Conservation (phyloP, 768 basidiomycete species). For the Leccinum subgranulosum region DNA sequence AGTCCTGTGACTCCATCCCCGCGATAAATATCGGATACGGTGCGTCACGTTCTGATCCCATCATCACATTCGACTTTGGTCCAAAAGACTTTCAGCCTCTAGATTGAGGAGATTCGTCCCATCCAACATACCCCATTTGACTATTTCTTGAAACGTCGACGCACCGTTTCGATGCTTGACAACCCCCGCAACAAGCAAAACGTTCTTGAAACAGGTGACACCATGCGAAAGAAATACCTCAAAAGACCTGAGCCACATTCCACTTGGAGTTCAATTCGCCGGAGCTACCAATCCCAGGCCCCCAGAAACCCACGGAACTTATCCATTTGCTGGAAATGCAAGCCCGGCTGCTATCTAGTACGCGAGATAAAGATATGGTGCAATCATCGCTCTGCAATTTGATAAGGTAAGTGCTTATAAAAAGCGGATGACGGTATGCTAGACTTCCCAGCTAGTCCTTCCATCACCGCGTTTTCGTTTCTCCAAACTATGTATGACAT, state of each 20-base stretch:
- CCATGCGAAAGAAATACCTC: not conserved
- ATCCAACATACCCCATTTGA: not conserved
- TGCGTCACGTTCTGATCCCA: not conserved
- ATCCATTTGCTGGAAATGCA: not conserved
- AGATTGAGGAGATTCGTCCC: not conserved
- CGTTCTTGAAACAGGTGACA: slow-evolving; percentile 5
- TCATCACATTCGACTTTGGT: not conserved
- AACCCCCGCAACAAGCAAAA: not conserved
- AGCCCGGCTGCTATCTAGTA: not conserved
- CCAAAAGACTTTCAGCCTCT: not conserved
- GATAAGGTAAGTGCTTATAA: not conserved
- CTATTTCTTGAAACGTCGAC: not conserved
- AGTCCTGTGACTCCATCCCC: not conserved
- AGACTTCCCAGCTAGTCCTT: not conserved
- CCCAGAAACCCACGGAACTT: not conserved
- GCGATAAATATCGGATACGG: not conserved
- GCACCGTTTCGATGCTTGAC: not conserved
- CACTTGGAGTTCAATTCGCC: not conserved
- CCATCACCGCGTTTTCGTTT: not conserved
- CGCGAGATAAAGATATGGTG: not conserved
- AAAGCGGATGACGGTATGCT: not conserved
- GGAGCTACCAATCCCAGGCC: not conserved
- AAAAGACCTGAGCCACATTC: not conserved
- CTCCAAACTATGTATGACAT: not conserved
- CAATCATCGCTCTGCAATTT: not conserved